Evolutionary conservation across 345 rosid genomes (phyloP), one percentile per base, ranked within the genome.

Genomic region (Gynandropsis gynandra): DNA sequence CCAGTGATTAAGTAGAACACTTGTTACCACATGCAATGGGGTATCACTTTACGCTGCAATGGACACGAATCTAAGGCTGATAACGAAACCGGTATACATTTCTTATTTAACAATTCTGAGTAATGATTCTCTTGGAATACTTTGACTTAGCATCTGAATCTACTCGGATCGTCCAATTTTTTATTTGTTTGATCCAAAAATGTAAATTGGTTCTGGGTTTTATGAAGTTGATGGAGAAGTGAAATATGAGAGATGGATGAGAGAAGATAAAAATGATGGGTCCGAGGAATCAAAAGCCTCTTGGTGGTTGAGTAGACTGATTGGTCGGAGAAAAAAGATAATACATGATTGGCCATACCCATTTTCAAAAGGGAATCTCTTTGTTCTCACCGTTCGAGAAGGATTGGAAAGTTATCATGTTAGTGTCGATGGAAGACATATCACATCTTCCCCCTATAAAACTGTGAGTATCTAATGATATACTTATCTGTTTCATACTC

Each of bases 321-420:
- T 88, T 53, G 90, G 90, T 16, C 71, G 80, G 57, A 80, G 78
- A 41, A 78, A 79, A 60, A 85, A 78, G 80, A 77, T 79, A 19
- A 18, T 77, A 8, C 54, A 81, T 58, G 95, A 92, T n/a, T n/a
- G n/a, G n/a, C n/a, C n/a, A n/a, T n/a, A n/a, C n/a, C n/a, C n/a
- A n/a, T n/a, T n/a, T n/a, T 69, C 52, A 0, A 88, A 85, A 76
- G 84, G 73, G 61, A 87, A 74, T 70, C 72, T 87, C 43, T 92
- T 87, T 64, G 93, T 92, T 57, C 74, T 92, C 54, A 92, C 97
- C 13, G 72, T 92, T 50, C 73, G 84, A 42, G 93, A 89, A 49
- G 97, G 98, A 29, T 81, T 92, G 68, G 98, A 87, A 74, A 97
- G 98, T 62, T 92, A 79, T 55, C 98, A 85, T 56, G 54, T 85